These are phyloP conservation scores for Verbascum thapsus DNA, from an alignment of 257 asterid genomes.

Conservation along the genomic window DNA sequence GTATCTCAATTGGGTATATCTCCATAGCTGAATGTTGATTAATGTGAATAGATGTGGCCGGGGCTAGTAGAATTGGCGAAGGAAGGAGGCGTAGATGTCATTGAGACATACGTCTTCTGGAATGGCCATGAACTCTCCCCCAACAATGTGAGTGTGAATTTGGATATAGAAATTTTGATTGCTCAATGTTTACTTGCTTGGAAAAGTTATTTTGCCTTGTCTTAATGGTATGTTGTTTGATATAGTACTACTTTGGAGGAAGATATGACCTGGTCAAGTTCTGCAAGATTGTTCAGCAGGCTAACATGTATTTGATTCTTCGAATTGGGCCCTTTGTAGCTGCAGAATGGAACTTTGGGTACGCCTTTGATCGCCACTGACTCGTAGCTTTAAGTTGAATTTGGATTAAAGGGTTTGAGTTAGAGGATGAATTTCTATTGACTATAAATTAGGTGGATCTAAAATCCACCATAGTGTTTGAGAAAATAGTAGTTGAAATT, in stretches of 20 bases:
- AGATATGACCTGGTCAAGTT: slow-evolving; percentile 82
- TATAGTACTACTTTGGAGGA: slow-evolving; percentile 87
- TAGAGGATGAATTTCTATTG: too few species aligned
- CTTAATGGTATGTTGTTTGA: neutral
- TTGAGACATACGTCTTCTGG: slow-evolving; percentile 95
- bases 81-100: slow-evolving; percentile 82
- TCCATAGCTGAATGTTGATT: neutral
- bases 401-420: too few species aligned
- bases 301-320: slow-evolving; percentile 80
- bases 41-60: slow-evolving; percentile 81
- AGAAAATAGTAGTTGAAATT: too few species aligned
- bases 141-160: slow-evolving; percentile 50
- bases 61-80: slow-evolving; percentile 72
- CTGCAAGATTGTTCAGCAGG: slow-evolving; percentile 75
- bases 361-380: slow-evolving; percentile 14
- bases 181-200: neutral
- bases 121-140: slow-evolving; percentile 90
- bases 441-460: too few species aligned
- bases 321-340: slow-evolving; percentile 94
- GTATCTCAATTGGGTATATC: neutral
- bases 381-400: neutral
- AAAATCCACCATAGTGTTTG: too few species aligned
- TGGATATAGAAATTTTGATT: neutral
- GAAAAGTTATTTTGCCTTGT: neutral
- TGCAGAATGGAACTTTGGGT: slow-evolving; percentile 98